Evolutionary conservation across 2,329 filamentous ascomycete species (phyloP).

Genomic region (Fusarium tuaranense): DNA sequence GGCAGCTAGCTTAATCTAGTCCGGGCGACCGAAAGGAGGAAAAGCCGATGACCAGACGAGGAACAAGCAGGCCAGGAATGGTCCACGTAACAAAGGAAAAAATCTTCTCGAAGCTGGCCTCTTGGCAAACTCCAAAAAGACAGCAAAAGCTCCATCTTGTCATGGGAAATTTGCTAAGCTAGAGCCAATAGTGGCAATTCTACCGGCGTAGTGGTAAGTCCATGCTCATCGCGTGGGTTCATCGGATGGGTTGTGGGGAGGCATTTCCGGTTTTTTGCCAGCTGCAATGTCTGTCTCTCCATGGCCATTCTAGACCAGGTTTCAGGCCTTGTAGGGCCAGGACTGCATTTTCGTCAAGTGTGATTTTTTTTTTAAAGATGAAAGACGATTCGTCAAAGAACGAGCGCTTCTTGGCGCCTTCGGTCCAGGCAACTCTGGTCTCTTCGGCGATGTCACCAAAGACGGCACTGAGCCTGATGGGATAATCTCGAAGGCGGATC

Average conservation of each 20-base stretch:
- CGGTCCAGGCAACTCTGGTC: not conserved
- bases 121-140: not conserved
- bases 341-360: not conserved
- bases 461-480: not conserved
- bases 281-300: not conserved
- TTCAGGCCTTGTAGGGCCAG: not conserved
- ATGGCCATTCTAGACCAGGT: not conserved
- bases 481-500: not conserved
- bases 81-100: not conserved
- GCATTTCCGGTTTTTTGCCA: not conserved
- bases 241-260: conserved; percentile 7
- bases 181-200: not conserved
- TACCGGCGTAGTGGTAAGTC: not conserved
- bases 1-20: not conserved
- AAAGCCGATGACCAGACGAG: not conserved
- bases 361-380: not conserved
- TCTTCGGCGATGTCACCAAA: conserved; percentile 1
- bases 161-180: not conserved
- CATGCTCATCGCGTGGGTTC: not conserved
- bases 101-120: not conserved
- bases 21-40: not conserved
- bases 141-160: not conserved
- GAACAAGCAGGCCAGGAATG: not conserved
- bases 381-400: not conserved
- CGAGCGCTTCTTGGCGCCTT: conserved; percentile 5